Base-by-base conservation (phyloP, 2,329 filamentous ascomycete species). In the Exophiala aquamarina region DNA sequence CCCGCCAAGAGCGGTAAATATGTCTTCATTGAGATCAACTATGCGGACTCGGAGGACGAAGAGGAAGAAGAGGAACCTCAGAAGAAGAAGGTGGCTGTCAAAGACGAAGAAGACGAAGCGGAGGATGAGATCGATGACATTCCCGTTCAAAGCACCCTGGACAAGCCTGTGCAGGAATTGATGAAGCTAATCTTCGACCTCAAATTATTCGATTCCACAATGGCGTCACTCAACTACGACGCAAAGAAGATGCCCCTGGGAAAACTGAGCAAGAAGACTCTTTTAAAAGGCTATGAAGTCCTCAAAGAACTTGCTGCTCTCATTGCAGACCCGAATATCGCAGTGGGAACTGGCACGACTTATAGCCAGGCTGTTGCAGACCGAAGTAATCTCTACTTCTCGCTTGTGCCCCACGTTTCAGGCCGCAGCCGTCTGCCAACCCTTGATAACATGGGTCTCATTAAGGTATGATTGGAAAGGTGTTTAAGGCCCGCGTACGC, bases 151-250 rank as follows among this genome's bases (percentile, higher is more conserved):
- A 86, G 80, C 63, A 81, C 75, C 3, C 74, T 92, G 2, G 67
- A 75, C 0, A 64, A 69, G 10, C 73, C 82, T 0, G 73, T 89
- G 3, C 83, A 89, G 61, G 70, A 81, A 7, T 70, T 95, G 15
- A 84, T 94, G 76, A 71, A 83, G 50, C 79, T 95, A 55, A 94
- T 95, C 50, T 95, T 95, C 74, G 91, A 94, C 64, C 76, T 81
- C 47, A 64, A 83, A 17, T 84, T 84, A 62, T 89, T 94, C 65
- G 73, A 79, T 17, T 76, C 76, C 15, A 79, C 68, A 1, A 64
- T 75, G 40, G 63, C 62, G 2, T 61, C 63, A 4, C 66, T 75
- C 60, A 64, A 66, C 2, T 75, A 75, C 41, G 70, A 75, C 38
- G 67, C 66, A 1, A 63, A 85, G 54, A 94, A 94, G 65, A 72